Evolutionary conservation across 306 rosid species (phyloP), one percentile per base, ranked within the genome.

Genomic region (Biancaea sappan): DNA sequence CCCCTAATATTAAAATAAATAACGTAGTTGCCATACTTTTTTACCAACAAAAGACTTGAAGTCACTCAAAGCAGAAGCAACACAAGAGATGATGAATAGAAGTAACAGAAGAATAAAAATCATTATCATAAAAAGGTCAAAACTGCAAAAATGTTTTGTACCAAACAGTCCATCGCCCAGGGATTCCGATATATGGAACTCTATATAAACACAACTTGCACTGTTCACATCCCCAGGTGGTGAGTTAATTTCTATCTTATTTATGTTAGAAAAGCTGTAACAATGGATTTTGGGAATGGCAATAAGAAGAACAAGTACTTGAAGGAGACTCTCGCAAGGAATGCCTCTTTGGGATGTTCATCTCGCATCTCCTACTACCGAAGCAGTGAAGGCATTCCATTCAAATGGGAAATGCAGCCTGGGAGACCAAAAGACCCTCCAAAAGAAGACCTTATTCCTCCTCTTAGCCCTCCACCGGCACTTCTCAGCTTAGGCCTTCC

Each of bases 341-440:
- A 76, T 51, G 76, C 91, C 5, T 85, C 96, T 2, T 15, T 83
- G 32, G 91, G 86, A 31, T 86, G 87, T 60, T 88, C 98, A 11
- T 88, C 97, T 34, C 85, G 88, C 1, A 66, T 89, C 48, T 89
- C 83, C 29, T 89, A 92, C 78, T 81, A 72, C 56, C 65, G 94
- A 10, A 82, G 82, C 34, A 41, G 83, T 0, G 98, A 88, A 87
- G 98, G 98, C 31, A 78, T 92, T 73, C 96, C 98, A 14, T 92
- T 92, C 72, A 41, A 86, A 9, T 92, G 96, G 98, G 98, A 92
- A 86, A 88, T 76, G 91, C 85, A 84, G 75, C 98, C 96, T 13
- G 98, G 98, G 8, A 80, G 79, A 2, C 73, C 98, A n/a, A 86
- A 81, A 79, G 61, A 78, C 16, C 78, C 74, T 6, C 90, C 77